Evolutionary conservation across 2,329 filamentous ascomycete genomes (phyloP), one percentile per base, ranked within the genome.

Genomic region (Diaporthe ampelina): DNA sequence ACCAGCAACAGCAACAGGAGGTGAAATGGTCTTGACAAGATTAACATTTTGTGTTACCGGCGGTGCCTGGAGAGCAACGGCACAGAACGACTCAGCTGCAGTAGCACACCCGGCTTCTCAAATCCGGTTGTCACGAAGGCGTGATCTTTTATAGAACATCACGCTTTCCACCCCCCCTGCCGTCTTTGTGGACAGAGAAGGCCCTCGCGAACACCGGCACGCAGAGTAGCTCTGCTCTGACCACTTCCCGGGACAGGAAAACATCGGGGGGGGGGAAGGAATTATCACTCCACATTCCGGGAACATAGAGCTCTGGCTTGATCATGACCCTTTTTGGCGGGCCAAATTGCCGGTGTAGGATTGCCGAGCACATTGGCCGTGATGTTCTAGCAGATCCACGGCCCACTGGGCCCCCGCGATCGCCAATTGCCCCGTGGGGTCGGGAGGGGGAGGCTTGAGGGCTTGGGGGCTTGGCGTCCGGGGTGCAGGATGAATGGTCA

Each of bases 211-310:
- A 11, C 24, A 48, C 40, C 9, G 10, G 4, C 6, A n/a, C 15
- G 4, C 32, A n/a, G 1, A 24, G 21, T 10, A 35, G 17, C 43
- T 24, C 35, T 29, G 43, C 26, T 43, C 9, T 50, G 61, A 50
- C 61, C 61, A 65, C 61, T 65, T 65, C 6, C 61, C 43, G 43
- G 43, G 19, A 32, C 40, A 35, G 26, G n/a, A 21, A 6, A 19
- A 19, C 29, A 9, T 45, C 7, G 29, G 29, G 6, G 6, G n/a
- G 59, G 59, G 6, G n/a, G 59, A 40, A 17, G 40, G 40, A 40
- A 63, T 15, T 7, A 9, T 48, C 26, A 63, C 59, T 63, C 59
- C 59, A 63, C 40, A 21, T 63, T 48, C 59, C 59, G 40, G 26
- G 13, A 13, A 32, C 9, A 11, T n/a, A 17, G 58, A 24, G n/a